Conservation (phyloP, 1,284 basidiomycete genomes). For the Boletus semigastroideus region DNA sequence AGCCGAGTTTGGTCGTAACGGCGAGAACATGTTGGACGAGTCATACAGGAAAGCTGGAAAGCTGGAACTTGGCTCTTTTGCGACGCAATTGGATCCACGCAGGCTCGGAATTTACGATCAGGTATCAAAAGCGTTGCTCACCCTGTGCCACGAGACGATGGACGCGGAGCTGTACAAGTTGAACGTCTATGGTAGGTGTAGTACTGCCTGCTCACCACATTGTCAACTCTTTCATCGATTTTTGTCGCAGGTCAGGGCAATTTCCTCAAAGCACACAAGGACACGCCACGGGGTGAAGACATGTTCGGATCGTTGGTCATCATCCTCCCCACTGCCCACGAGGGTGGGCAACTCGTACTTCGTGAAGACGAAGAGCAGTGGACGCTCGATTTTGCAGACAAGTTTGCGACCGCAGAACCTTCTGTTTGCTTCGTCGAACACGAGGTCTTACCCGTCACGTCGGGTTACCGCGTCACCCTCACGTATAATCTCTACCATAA, state of each 20-base stretch:
- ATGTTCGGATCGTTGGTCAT: constrained; percentile 26
- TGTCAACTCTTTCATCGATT: no score
- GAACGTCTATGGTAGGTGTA: not conserved
- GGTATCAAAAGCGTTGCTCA: no score
- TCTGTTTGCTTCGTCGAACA: constrained; percentile 35
- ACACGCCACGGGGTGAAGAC: constrained; percentile 32
- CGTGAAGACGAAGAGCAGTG: constrained; percentile 30
- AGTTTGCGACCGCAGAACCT: constrained; percentile 3
- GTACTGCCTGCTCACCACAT: not conserved
- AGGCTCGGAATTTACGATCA: no score
- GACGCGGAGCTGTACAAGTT: no score
- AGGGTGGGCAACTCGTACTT: constrained; percentile 39
- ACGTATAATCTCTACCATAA: constrained; percentile 38
- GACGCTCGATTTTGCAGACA: constrained; percentile 25
- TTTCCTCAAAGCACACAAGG: constrained; percentile 28
- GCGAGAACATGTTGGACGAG: no score
- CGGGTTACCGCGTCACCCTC: constrained; percentile 16
- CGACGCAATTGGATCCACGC: no score
- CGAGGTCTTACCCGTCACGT: constrained; percentile 38
- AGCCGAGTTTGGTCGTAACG: no score
- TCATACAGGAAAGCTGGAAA: no score
- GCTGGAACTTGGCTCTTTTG: no score
- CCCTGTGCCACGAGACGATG: no score
- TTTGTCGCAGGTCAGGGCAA: constrained; percentile 1
- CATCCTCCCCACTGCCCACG: constrained; percentile 38